Percentiles rank a stretch among this genome's conserved stretches.
Conservation (phyloP, 2,329 filamentous ascomycete species). For the Beauveria australis region DNA sequence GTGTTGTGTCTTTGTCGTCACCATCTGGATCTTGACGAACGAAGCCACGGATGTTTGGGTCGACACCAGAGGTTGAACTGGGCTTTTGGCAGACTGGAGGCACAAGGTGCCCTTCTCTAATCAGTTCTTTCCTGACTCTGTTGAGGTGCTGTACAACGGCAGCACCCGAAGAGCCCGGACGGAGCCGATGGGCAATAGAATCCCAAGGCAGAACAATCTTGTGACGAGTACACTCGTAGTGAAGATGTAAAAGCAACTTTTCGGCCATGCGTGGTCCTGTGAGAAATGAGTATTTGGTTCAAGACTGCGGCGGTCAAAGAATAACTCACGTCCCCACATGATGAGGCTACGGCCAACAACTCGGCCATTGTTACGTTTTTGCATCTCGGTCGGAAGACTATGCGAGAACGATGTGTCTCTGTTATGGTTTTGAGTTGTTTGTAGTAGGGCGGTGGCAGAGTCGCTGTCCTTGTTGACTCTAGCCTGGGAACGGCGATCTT, state of each 20-base stretch:
- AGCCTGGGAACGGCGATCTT: slow-evolving; percentile 11
- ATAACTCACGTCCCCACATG: slow-evolving; percentile 34
- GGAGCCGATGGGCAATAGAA: slow-evolving; percentile 30
- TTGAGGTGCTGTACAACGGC: slow-evolving; percentile 30
- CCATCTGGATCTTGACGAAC: slow-evolving; percentile 20
- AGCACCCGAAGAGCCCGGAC: slow-evolving; percentile 31
- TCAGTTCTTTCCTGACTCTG: slow-evolving; percentile 26
- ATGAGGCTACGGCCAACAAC: slow-evolving; percentile 30
- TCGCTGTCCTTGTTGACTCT: slow-evolving; percentile 12
- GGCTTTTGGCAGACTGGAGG: slow-evolving; percentile 27
- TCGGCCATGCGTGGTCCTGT: slow-evolving; percentile 38
- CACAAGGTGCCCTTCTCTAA: slow-evolving; percentile 33
- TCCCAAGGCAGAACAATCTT: slow-evolving; percentile 31
- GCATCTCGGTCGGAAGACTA: slow-evolving; percentile 13
- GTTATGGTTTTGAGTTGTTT: background rate
- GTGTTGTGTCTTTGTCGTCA: slow-evolving; percentile 19
- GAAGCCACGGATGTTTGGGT: slow-evolving; percentile 25
- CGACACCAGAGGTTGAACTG: slow-evolving; percentile 13
- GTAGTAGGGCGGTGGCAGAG: background rate
- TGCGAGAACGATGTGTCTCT: slow-evolving; percentile 5
- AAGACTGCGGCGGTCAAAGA: background rate
- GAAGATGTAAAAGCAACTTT: slow-evolving; percentile 33
- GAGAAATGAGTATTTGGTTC: background rate
- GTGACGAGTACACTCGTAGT: slow-evolving; percentile 29
- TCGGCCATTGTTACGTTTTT: slow-evolving; percentile 22